These are phyloP conservation scores for Diaporthe nobilis DNA, from an alignment of 2,329 filamentous ascomycete species.

Conservation along the genomic window DNA sequence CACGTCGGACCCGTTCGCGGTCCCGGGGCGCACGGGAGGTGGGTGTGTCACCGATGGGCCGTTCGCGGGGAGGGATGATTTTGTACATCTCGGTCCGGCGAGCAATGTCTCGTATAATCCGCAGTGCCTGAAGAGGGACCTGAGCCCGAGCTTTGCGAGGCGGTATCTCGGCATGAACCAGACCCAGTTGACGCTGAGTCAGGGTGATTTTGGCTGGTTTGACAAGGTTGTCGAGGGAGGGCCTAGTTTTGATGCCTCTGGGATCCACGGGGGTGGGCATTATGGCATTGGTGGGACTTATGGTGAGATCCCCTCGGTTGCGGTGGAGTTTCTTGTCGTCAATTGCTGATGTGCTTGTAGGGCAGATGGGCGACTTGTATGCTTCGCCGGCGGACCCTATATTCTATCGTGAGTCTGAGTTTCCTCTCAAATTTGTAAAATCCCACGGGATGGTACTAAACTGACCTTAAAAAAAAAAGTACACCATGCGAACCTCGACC, in stretches of 20 bases:
- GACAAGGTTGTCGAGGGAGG: background rate
- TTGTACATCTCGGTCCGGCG: background rate
- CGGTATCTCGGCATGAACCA: background rate
- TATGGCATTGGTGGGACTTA: background rate
- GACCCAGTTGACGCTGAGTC: background rate
- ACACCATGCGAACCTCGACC: background rate
- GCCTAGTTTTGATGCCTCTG: background rate
- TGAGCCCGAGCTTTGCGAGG: background rate
- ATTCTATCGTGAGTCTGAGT: background rate
- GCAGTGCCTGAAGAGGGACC: background rate
- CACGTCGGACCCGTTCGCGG: background rate
- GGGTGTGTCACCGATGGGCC: conserved; percentile 5
- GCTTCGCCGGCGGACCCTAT: background rate
- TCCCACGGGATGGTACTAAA: fast-evolving
- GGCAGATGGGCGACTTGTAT: background rate
- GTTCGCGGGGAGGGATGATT: background rate
- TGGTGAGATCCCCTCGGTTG: background rate
- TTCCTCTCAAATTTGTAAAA: no score
- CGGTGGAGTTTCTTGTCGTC: no score
- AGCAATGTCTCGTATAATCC: background rate
- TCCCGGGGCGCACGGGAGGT: background rate
- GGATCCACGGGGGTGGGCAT: background rate
- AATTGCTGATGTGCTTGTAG: background rate
- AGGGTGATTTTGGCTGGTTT: background rate
- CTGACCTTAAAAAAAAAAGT: background rate